These are phyloP conservation scores for Penicillium sp. DNA, from an alignment of 2,329 filamentous ascomycete species.

Conservation along the genomic window DNA sequence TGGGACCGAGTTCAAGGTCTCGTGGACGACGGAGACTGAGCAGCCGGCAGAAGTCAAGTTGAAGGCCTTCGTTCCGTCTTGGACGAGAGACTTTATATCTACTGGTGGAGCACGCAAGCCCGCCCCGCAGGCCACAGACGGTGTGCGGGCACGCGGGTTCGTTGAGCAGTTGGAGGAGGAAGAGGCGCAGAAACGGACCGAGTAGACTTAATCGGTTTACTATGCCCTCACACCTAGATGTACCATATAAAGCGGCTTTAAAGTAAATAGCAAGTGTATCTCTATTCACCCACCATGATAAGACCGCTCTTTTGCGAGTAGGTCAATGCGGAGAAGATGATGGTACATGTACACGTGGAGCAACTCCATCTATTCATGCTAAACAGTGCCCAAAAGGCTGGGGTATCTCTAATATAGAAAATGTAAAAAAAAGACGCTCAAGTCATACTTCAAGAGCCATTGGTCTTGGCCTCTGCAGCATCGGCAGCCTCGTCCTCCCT, in stretches of 20 bases:
- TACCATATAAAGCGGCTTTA: constrained; percentile 21
- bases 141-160: constrained; percentile 35
- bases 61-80: constrained; percentile 81
- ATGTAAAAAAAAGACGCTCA: not conserved
- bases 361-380: constrained; percentile 1
- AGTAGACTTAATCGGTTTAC: constrained; percentile 14
- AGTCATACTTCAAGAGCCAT: constrained; percentile 1
- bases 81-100: constrained; percentile 55
- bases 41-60: constrained; percentile 52
- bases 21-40: constrained; percentile 49
- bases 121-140: constrained; percentile 26
- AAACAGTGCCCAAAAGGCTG: constrained; percentile 4
- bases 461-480: constrained; percentile 21
- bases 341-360: not conserved
- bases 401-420: constrained; percentile 26
- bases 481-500: constrained; percentile 49
- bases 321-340: not conserved
- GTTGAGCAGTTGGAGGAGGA: constrained; percentile 40
- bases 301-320: not conserved
- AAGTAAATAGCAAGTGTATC: constrained; percentile 23
- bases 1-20: constrained; percentile 61
- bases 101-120: constrained; percentile 40
- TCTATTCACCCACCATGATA: constrained; percentile 1
- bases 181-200: constrained; percentile 23
- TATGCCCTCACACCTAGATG: constrained; percentile 1